phyloP scores from a whole-genome alignment of 768 basidiomycete genomes.

The Lactifluus hygrophoroides region DNA sequence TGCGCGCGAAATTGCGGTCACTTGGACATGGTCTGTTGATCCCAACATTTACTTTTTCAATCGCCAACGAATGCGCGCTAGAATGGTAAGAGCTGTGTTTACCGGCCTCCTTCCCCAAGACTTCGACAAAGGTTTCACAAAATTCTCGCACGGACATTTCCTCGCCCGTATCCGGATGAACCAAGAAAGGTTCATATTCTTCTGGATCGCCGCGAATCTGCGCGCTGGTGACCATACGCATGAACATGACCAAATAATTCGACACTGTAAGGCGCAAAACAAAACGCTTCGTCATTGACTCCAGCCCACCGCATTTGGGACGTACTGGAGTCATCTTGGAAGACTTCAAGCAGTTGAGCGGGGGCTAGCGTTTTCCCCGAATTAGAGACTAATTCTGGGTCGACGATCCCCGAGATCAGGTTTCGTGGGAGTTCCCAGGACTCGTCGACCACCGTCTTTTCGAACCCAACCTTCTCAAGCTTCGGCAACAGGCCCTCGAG shows the following conservation, averaged over 20 bases:
- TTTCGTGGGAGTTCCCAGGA: slow-evolving; percentile 57
- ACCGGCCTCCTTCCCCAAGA: slow-evolving; percentile 73
- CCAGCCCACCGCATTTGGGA: too few relatives aligned
- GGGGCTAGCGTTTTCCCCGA: slow-evolving; percentile 29
- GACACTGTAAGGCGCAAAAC: slow-evolving; percentile 36
- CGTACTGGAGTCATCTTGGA: slow-evolving; percentile 33
- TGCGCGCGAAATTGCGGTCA: slow-evolving; percentile 65
- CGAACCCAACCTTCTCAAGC: slow-evolving; percentile 53
- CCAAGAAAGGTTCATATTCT: slow-evolving; percentile 61
- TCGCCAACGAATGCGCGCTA: not conserved
- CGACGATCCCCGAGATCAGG: slow-evolving; percentile 40
- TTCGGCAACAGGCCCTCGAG: slow-evolving; percentile 41
- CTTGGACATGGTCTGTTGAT: slow-evolving; percentile 71
- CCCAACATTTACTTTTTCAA: not conserved
- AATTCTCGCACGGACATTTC: slow-evolving; percentile 53
- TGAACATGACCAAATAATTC: slow-evolving; percentile 68
- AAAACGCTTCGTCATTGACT: slow-evolving; percentile 30
- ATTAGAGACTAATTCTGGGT: slow-evolving; percentile 24
- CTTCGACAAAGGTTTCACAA: slow-evolving; percentile 71
- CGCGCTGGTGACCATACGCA: slow-evolving; percentile 78
- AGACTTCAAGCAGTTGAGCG: slow-evolving; percentile 37
- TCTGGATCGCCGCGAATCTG: slow-evolving; percentile 62
- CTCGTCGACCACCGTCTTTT: slow-evolving; percentile 62
- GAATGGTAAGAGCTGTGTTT: not conserved
- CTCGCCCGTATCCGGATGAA: slow-evolving; percentile 62